These are phyloP conservation scores for Sugiyamaella americana DNA, from an alignment of 805 yeast genomes.

Conservation along the genomic window DNA sequence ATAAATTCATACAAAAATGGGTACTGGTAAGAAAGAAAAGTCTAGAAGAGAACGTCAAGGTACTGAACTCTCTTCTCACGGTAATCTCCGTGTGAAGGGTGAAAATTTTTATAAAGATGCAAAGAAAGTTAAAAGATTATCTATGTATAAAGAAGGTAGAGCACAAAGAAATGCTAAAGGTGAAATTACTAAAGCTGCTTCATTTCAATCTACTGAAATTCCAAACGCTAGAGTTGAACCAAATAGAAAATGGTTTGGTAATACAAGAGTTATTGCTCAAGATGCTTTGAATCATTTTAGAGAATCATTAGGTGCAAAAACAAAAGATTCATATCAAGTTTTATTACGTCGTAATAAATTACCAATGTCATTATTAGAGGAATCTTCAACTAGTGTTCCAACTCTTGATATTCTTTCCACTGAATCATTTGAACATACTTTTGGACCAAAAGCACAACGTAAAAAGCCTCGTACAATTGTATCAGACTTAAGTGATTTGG, in stretches of 20 bases:
- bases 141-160: constrained; percentile 89
- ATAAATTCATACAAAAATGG: constrained; percentile 47
- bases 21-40: constrained; percentile 88
- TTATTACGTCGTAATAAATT: constrained; percentile 80
- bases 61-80: constrained; percentile 63
- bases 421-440: constrained; percentile 71
- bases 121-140: constrained; percentile 79
- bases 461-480: constrained; percentile 81
- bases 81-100: constrained; percentile 90
- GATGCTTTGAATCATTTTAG: constrained; percentile 92
- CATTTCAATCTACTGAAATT: constrained; percentile 75
- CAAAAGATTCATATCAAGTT: constrained; percentile 79
- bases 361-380: constrained; percentile 93
- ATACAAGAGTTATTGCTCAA: constrained; percentile 94
- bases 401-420: constrained; percentile 78
- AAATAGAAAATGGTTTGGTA: constrained; percentile 95
- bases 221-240: constrained; percentile 95
- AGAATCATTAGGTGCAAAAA: constrained; percentile 84
- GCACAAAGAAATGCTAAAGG: constrained; percentile 84
- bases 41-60: constrained; percentile 78
- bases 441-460: constrained; percentile 94
- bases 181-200: constrained; percentile 81
- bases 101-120: constrained; percentile 94
- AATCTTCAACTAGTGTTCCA: constrained; percentile 55
- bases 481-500: constrained; percentile 75